phyloP scores from a whole-genome alignment of 2,329 filamentous ascomycete genomes.

The Diaporthe nobilis region DNA sequence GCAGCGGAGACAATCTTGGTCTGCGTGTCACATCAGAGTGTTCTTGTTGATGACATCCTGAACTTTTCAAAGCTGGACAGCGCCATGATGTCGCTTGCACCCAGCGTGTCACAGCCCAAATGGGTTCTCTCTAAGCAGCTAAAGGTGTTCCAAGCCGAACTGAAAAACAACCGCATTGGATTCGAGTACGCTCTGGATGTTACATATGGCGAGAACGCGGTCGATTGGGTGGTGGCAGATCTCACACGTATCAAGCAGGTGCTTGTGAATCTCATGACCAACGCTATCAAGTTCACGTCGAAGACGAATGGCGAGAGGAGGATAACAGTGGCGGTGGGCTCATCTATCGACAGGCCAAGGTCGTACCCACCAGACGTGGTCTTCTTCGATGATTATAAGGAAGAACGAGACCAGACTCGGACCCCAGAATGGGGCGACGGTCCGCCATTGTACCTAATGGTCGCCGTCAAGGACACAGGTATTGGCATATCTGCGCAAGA shows the following conservation, averaged over 20 bases:
- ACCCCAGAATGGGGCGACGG: constrained; percentile 18
- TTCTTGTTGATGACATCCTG: constrained; percentile 34
- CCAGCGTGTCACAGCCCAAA: constrained; percentile 26
- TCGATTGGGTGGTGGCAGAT: constrained; percentile 36
- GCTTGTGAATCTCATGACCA: constrained; percentile 35
- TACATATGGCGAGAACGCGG: not conserved
- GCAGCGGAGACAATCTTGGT: constrained; percentile 19
- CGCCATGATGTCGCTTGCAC: constrained; percentile 31
- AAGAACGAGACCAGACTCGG: constrained; percentile 11
- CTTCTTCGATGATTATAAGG: constrained; percentile 14
- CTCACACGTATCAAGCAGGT: constrained; percentile 34
- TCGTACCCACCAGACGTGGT: constrained; percentile 31
- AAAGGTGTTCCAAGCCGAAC: constrained; percentile 31
- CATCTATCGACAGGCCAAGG: not conserved
- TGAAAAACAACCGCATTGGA: constrained; percentile 13
- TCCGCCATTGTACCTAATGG: constrained; percentile 12
- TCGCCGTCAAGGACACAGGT: constrained; percentile 27
- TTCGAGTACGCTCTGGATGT: constrained; percentile 14
- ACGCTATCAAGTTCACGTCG: constrained; percentile 34
- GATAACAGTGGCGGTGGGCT: constrained; percentile 10
- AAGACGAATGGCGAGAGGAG: not conserved
- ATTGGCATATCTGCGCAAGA: constrained; percentile 14
- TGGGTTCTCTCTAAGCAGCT: constrained; percentile 25
- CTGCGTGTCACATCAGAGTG: constrained; percentile 32
- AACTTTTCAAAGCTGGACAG: constrained; percentile 34